These are phyloP conservation scores for Cystobasidium pallidum DNA, from an alignment of 1,284 basidiomycete species.

Conservation along the genomic window DNA sequence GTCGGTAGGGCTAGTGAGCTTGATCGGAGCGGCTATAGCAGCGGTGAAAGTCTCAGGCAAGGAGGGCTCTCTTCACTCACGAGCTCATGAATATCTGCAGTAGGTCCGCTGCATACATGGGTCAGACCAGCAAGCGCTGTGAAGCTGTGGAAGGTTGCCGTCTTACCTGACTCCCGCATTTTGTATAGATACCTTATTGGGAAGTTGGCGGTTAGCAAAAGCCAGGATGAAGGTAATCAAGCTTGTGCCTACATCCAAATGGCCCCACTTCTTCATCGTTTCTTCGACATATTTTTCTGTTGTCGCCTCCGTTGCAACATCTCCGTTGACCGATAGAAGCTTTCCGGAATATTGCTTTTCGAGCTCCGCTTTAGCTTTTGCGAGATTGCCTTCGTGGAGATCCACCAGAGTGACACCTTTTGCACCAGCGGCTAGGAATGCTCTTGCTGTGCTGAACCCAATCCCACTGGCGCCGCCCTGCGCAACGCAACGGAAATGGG, in stretches of 20 bases:
- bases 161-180: background rate
- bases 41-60: no score
- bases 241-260: background rate
- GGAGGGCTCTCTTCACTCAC: background rate
- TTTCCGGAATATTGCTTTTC: conserved; percentile 9
- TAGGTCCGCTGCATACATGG: background rate
- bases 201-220: background rate
- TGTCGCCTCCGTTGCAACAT: background rate
- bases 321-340: background rate
- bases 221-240: background rate
- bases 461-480: conserved; percentile 1
- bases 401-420: conserved; percentile 6
- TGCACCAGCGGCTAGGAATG: conserved; percentile 1
- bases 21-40: no score
- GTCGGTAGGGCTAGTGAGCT: no score
- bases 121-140: background rate
- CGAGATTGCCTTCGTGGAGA: conserved; percentile 1
- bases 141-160: background rate
- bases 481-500: background rate
- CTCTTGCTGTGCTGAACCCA: background rate
- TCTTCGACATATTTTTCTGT: conserved; percentile 16
- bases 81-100: background rate
- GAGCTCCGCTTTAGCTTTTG: conserved; percentile 3
- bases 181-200: background rate
- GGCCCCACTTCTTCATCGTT: conserved; percentile 2